These are phyloP conservation scores for Naganishia sp. DNA, from an alignment of 1,284 basidiomycete genomes.

Conservation along the genomic window DNA sequence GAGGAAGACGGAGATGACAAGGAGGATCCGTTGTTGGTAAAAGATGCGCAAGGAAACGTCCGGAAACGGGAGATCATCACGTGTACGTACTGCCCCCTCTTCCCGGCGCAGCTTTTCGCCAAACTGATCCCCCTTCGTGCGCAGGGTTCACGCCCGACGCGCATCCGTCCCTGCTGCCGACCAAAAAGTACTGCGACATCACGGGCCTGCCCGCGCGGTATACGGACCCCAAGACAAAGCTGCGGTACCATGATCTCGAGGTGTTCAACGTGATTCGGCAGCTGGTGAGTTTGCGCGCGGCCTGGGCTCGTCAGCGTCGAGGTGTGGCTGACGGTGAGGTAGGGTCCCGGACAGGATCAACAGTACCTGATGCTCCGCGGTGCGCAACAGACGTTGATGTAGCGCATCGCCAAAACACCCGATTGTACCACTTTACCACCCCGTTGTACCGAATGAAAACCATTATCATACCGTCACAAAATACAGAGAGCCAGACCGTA, in stretches of 20 bases:
- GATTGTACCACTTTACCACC: neutral
- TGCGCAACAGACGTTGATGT: slow-evolving; percentile 52
- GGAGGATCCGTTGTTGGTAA: slow-evolving; percentile 17
- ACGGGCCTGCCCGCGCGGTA: slow-evolving; percentile 56
- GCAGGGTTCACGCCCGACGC: slow-evolving; percentile 52
- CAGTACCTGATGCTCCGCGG: slow-evolving; percentile 50
- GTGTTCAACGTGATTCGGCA: slow-evolving; percentile 53
- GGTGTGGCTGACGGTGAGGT: neutral
- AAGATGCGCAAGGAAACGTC: slow-evolving; percentile 13
- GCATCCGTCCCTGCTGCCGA: slow-evolving; percentile 51
- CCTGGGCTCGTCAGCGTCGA: neutral
- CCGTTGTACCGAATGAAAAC: neutral
- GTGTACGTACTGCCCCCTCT: neutral
- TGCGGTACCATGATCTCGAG: slow-evolving; percentile 54
- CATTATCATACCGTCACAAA: neutral
- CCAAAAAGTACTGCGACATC: slow-evolving; percentile 59
- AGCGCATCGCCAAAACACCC: neutral
- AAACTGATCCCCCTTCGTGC: too few relatives aligned
- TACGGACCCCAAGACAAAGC: slow-evolving; percentile 53
- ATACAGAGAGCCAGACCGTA: neutral
- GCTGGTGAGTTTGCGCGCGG: slow-evolving; percentile 44
- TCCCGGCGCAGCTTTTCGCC: neutral
- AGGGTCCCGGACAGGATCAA: slow-evolving; percentile 53
- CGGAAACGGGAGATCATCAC: slow-evolving; percentile 23
- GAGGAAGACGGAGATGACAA: slow-evolving; percentile 5